Base-by-base conservation (phyloP, 2,329 filamentous ascomycete genomes). In the Camptophora hylomeconis region DNA sequence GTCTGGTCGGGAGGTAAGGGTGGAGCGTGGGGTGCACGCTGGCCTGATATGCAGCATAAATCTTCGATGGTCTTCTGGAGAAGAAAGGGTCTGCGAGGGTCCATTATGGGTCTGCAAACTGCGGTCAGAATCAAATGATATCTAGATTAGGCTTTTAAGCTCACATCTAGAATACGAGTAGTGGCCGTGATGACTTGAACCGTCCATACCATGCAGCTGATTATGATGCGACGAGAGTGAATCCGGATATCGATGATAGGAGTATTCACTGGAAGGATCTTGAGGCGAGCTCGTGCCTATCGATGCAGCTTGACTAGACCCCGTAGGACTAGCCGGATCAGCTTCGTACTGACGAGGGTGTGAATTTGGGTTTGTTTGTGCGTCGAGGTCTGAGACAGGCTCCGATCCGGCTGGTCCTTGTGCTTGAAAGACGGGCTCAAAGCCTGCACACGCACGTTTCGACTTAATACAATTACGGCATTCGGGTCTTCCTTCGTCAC, bases 401-500 rank as follows among this genome's bases (percentile, higher is more conserved):
- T 41, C 36, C 24, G 42, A 37, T 7, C 40, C 38, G 31, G 42
- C 40, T n/a, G 40, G 37, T 17, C 35, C 30, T 45, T 77, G 72
- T 83, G 59, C 83, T 76, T 68, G 72, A 60, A 75, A 76, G 39
- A 75, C 71, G 19, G 72, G 72, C 46, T 77, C 72, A 65, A 76
- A 77, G 35, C 72, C 72, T 37, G 75, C 51, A 47, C 72, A 77
- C 49, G 75, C 69, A 45, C 72, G 68, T 49, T 76, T 76, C 54
- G 69, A 74, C 50, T 77, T 77, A 42, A 69, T 63, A 46, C 72
- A 77, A 49, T 77, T 77, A 45, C 70, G 60, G 65, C 89, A 98
- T 36, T 78, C 75, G 13, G 89, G 89, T 56, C 93, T 84, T 37
- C 74, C 75, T 65, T 98, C 89, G 70, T 95, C 89, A 61, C 89